Conservation (phyloP, 495 filamentous ascomycete genomes). For the Tuber aestivum region DNA sequence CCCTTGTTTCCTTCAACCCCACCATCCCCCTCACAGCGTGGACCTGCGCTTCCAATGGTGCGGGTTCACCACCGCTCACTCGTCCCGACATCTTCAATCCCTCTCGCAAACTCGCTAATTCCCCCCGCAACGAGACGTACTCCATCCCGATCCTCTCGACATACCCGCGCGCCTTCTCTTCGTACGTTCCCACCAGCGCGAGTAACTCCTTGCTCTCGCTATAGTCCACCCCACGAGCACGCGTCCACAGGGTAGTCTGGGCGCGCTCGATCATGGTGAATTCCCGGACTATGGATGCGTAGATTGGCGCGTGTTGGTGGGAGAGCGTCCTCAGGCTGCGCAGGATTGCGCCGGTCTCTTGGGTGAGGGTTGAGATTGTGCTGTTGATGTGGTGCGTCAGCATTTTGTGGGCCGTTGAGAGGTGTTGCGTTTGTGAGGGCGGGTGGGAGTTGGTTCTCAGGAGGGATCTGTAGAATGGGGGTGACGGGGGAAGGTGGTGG, state of each 20-base stretch:
- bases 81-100: neutral
- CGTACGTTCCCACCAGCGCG: conserved; percentile 33
- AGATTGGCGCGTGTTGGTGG: conserved; percentile 40
- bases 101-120: conserved; percentile 16
- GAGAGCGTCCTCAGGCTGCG: too few relatives aligned
- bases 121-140: conserved; percentile 32
- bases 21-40: neutral
- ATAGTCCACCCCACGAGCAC: conserved; percentile 25
- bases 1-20: neutral
- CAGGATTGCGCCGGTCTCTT: too few relatives aligned
- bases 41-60: neutral
- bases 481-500: conserved; percentile 6
- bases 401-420: too few relatives aligned
- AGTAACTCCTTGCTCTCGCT: conserved; percentile 36
- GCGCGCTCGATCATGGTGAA: conserved; percentile 37
- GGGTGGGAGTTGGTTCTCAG: too few relatives aligned
- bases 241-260: conserved; percentile 32
- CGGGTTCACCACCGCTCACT: neutral
- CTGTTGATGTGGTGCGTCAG: too few relatives aligned
- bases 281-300: conserved; percentile 40
- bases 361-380: too few relatives aligned
- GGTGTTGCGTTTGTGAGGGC: too few relatives aligned
- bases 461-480: neutral
- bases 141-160: conserved; percentile 40
- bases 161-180: conserved; percentile 41